phyloP scores from a whole-genome alignment of 306 rosid genomes.

The Pueraria montana region DNA sequence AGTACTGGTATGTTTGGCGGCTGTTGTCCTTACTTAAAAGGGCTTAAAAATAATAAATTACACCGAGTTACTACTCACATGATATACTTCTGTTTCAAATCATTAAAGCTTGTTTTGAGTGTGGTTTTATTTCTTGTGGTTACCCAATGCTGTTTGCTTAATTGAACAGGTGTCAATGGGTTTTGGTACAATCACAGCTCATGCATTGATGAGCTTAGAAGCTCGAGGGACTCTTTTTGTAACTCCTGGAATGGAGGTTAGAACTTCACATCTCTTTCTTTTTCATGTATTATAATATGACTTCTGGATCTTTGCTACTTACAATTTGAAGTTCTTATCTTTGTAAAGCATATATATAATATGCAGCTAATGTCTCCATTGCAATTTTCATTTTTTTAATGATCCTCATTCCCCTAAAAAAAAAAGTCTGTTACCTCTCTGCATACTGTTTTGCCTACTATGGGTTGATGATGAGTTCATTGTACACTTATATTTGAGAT shows the following conservation, averaged over 20 bases:
- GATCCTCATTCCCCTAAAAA: background rate
- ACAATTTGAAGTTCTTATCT: background rate
- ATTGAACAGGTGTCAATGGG: conserved; percentile 90
- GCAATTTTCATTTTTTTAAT: conserved; percentile 4
- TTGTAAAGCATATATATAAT: conserved; percentile 14
- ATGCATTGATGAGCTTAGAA: conserved; percentile 90
- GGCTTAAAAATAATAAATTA: conserved; percentile 12
- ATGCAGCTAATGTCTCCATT: conserved; percentile 21
- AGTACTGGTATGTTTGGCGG: conserved; percentile 77
- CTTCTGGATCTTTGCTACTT: conserved; percentile 10
- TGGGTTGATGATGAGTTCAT: conserved; percentile 26
- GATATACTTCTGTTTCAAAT: conserved; percentile 14
- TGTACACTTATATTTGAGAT: conserved; percentile 12
- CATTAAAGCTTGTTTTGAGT: conserved; percentile 35
- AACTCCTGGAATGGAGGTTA: conserved; percentile 94
- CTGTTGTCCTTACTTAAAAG: conserved; percentile 40
- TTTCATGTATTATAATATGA: conserved; percentile 19
- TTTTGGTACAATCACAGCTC: conserved; percentile 77
- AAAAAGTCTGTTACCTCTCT: background rate
- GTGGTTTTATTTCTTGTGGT: conserved; percentile 12
- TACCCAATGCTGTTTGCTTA: conserved; percentile 11
- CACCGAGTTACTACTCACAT: conserved; percentile 20
- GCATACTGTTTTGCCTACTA: conserved; percentile 21
- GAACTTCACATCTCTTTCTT: conserved; percentile 38
- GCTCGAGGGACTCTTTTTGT: conserved; percentile 96